These are phyloP conservation scores for Neurospora cerealis DNA, from an alignment of 495 filamentous ascomycete species.

Conservation along the genomic window DNA sequence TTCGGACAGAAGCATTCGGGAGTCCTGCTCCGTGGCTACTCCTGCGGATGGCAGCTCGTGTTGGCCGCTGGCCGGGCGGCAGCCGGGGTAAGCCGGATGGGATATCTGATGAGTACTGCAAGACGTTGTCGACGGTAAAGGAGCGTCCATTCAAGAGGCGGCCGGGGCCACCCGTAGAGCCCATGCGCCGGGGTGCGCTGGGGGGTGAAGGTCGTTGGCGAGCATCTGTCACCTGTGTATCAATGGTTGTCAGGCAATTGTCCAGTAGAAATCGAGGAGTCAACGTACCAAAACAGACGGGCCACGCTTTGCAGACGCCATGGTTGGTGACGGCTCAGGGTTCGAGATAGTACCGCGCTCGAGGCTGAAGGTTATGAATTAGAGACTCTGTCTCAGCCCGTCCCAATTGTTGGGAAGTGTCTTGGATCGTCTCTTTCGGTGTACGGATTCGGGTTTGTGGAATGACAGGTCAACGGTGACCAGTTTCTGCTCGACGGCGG, in stretches of 20 bases:
- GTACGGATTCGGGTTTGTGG: not conserved
- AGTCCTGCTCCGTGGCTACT: constrained; percentile 24
- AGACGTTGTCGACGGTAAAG: constrained; percentile 91
- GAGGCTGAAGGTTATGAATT: not conserved
- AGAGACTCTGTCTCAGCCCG: not conserved
- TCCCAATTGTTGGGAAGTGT: not conserved
- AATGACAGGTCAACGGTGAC: not conserved
- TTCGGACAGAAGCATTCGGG: constrained; percentile 33
- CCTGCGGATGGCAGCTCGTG: constrained; percentile 37
- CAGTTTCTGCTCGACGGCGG: not conserved
- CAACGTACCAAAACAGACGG: constrained; percentile 26
- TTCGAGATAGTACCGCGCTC: not conserved
- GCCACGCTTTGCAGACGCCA: constrained; percentile 25
- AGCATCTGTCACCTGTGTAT: constrained; percentile 26
- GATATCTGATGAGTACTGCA: constrained; percentile 89
- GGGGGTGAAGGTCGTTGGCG: constrained; percentile 20
- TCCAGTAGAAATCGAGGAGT: not conserved
- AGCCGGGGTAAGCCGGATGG: constrained; percentile 86
- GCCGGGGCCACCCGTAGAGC: constrained; percentile 2
- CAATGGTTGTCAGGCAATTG: not conserved
- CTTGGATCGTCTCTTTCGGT: not conserved
- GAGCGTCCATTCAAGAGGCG: constrained; percentile 53
- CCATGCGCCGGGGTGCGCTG: constrained; percentile 8
- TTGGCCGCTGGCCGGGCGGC: constrained; percentile 49
- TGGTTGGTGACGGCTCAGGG: constrained; percentile 1